Evolutionary conservation across 2,329 filamentous ascomycete genomes (phyloP), one percentile per base, ranked within the genome.

Genomic region (Thyridium curvatum): DNA sequence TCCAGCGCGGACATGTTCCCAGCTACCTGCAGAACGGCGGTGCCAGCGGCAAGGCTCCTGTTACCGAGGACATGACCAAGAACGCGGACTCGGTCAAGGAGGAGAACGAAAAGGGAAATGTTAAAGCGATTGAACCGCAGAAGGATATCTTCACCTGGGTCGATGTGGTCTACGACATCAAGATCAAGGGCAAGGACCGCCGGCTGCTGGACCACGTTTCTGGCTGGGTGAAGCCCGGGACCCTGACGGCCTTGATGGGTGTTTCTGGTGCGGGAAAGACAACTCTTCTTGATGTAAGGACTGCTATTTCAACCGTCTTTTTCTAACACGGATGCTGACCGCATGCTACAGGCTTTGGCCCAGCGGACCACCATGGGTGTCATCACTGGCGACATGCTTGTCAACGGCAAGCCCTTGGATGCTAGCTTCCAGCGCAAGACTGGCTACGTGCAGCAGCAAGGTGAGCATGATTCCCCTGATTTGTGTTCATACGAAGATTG

Each of bases 171-270:
- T 93, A 71, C 46, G 69, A 77, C 39, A 65, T 77, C 56, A 82
- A 84, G 58, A 88, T 93, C 61, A 91, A 91, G 66, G 70, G 71
- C 8, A 77, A 89, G 49, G 63, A 15, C 87, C 86, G 18, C 69
- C 74, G 83, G 15, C 56, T 95, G 43, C 62, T 95, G 38, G 82
- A 94, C 48, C 68, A 89, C 40, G 84, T 94, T 2, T 79, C 86
- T 48, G 89, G 89, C 6, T 94, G 86, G 85, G 86, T 95, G 41
- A 90, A 90, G 58, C 89, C 89, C 0, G 89, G 89, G 21, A 94
- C 86, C 2, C 64, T 94, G 28, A 94, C 88, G 6, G 21, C 21
- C 10, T 10, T 93, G 3, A 93, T 93, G 87, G 84, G 86, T 65
- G 85, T 88, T 8, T 87, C 83, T 32, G 87, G 88, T 50, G 88